A percentile compares a stretch with the other conserved stretches of the same genome.
Evolutionary conservation across 2,329 filamentous ascomycete genomes (phyloP).

Genomic region (Xylaria sp.): DNA sequence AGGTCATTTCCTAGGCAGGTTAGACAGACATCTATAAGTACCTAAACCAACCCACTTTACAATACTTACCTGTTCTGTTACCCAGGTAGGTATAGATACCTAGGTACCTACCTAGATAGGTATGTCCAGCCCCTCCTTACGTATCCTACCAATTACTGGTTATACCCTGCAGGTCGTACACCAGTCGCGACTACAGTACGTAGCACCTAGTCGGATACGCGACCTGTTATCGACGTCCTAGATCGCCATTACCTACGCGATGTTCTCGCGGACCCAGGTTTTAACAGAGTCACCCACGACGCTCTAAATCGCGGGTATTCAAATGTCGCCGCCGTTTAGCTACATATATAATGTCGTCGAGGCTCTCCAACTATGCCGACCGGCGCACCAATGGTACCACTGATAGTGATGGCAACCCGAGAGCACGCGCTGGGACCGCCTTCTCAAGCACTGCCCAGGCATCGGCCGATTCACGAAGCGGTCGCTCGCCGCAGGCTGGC

Average conservation of each 20-base stretch:
- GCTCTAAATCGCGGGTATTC: slow-evolving; percentile 15
- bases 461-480: slow-evolving; percentile 44
- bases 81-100: no score
- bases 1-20: no score
- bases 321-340: slow-evolving; percentile 34
- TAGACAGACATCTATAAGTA: no score
- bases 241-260: background rate
- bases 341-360: slow-evolving; percentile 42
- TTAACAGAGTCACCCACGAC: slow-evolving; percentile 21
- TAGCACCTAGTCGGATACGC: slow-evolving; percentile 8
- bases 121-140: background rate
- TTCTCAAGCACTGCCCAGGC: slow-evolving; percentile 28
- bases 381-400: slow-evolving; percentile 51
- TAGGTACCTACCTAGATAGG: no score
- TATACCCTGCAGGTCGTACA: background rate
- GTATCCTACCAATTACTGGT: no score
- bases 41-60: no score
- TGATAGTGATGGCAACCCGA: slow-evolving; percentile 39
- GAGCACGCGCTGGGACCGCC: slow-evolving; percentile 33
- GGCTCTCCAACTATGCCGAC: slow-evolving; percentile 47
- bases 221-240: slow-evolving; percentile 25
- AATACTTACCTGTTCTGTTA: no score
- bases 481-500: slow-evolving; percentile 41
- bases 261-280: background rate
- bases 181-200: background rate